Evolutionary conservation across 78 protist species (phyloP).

Genomic region (Chrysochromulina tobinii): DNA sequence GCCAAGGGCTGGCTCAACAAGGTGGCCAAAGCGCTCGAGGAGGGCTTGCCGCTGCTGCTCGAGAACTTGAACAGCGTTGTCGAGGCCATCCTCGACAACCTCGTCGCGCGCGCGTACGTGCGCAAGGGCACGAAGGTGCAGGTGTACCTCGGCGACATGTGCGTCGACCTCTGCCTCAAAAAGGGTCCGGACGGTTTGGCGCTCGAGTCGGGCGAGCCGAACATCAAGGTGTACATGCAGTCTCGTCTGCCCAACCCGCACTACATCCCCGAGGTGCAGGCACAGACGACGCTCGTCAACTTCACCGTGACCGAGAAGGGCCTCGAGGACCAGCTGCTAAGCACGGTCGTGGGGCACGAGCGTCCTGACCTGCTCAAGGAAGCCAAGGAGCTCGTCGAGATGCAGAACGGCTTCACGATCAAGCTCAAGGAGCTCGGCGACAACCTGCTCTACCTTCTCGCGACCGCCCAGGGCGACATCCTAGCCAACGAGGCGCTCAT

Average conservation of each 20-base stretch:
- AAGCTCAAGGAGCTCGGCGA: conserved; percentile 60
- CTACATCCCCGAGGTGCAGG: conserved; percentile 87
- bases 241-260: conserved; percentile 87
- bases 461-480: conserved; percentile 75
- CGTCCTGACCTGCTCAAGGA: conserved; percentile 79
- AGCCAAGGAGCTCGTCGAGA: conserved; percentile 46
- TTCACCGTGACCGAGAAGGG: conserved; percentile 87
- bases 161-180: background rate
- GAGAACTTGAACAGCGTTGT: conserved; percentile 62
- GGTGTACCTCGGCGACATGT: conserved; percentile 7
- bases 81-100: conserved; percentile 70
- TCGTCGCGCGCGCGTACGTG: conserved; percentile 51
- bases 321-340: conserved; percentile 91
- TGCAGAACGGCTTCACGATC: conserved; percentile 75
- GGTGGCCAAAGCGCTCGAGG: background rate
- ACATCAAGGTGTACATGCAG: conserved; percentile 75
- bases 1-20: conserved; percentile 27
- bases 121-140: conserved; percentile 53
- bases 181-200: background rate
- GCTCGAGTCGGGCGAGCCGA: conserved; percentile 32
- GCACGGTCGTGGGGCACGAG: conserved; percentile 82
- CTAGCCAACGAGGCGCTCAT: conserved; percentile 75
- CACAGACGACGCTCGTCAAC: conserved; percentile 87
- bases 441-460: conserved; percentile 66
- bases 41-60: conserved; percentile 63